Percentiles rank a stretch among this genome's conserved stretches.
phyloP scores from a whole-genome alignment of 202 grass and related monocot genomes.

The Panicum virgatum region DNA sequence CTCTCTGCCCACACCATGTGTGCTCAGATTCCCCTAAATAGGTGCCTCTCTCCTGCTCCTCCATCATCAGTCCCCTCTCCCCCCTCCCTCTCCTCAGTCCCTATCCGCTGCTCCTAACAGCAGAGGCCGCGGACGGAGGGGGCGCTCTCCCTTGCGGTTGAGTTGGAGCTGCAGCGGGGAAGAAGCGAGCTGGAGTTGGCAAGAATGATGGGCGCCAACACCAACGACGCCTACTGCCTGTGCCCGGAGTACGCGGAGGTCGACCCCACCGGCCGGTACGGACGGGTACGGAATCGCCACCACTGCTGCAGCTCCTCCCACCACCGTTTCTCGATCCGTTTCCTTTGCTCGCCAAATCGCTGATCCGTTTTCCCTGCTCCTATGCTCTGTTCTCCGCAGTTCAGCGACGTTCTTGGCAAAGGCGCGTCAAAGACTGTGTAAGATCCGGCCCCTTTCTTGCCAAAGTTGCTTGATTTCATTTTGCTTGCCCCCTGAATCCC shows the following conservation, averaged over 20 bases:
- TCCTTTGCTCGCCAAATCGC: neutral
- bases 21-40: conserved; percentile 48
- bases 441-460: conserved; percentile 32
- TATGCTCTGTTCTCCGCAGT: conserved; percentile 51
- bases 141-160: conserved; percentile 4
- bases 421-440: conserved; percentile 99
- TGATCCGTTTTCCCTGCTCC: conserved; percentile 26
- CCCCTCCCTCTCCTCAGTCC: conserved; percentile 26
- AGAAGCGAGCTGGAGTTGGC: conserved; percentile 6
- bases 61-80: conserved; percentile 21
- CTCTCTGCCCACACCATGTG: conserved; percentile 38
- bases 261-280: conserved; percentile 95
- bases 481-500: neutral
- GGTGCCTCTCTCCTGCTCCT: conserved; percentile 9
- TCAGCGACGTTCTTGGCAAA: conserved; percentile 88
- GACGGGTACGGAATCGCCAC: conserved; percentile 63
- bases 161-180: conserved; percentile 6
- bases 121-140: neutral
- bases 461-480: neutral
- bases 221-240: conserved; percentile 40
- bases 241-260: conserved; percentile 80
- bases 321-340: conserved; percentile 30
- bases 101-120: conserved; percentile 22
- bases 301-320: neutral
- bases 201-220: conserved; percentile 63